Base-by-base conservation (phyloP, 2,329 filamentous ascomycete species). In the Dendrostoma leiphaemia region DNA sequence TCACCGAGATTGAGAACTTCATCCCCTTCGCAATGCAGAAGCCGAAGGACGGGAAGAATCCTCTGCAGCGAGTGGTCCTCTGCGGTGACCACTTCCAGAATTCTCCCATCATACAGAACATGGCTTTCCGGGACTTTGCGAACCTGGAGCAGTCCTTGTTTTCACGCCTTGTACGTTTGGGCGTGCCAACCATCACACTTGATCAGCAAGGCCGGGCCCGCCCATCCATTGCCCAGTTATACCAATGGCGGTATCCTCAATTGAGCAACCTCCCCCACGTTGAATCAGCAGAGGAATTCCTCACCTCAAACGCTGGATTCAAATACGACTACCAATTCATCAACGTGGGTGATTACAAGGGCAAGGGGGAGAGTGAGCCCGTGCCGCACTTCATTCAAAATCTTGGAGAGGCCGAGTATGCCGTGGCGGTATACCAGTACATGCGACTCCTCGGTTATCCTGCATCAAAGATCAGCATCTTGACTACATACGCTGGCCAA, bases 81-180 rank as follows among this genome's bases (percentile, higher is more conserved):
- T 95, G 92, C 55, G 94, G 94, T 59, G 95, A 99, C 65, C 94
- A 99, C 69, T 85, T 94, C 54, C 94, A 99, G 67, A 99, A 99
- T 73, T 96, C 91, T 0, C 95, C 94, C 0, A 87, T 99, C 48
- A 89, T 99, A 47, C 94, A 97, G 68, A 96, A 93, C 64, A 80
- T 95, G 55, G 93, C 94, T 1, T 96, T 97, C 74, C 85, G 92
- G 4, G 89, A 96, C 65, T 97, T 96, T 66, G 91, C 93, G 50
- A 97, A 97, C 67, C 83, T 99, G 17, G 93, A 97, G 65, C 94
- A 99, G 73, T 96, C 90, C 24, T 82, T 99, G 6, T 99, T 99
- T 74, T 89, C 92, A 31, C 85, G 94, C 15, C 81, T 99, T 6
- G 89, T 97, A 21, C 86, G 95, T 28, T 79, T 99, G 1, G 93